Conservation (phyloP, 78 protist species). For the Bodo saltans region DNA sequence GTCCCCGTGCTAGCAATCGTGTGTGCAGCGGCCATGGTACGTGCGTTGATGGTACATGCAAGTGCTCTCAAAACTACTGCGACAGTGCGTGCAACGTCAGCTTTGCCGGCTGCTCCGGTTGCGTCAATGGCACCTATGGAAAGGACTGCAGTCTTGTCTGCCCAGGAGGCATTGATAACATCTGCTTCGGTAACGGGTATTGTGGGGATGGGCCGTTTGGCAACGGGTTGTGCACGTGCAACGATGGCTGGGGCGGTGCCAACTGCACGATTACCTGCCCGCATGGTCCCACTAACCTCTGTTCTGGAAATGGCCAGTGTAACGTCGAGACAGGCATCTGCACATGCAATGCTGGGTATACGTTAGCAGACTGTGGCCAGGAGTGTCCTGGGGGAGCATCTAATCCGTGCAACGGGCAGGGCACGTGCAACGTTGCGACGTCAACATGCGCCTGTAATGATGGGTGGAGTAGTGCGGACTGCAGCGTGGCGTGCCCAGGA, state of each 20-base stretch:
- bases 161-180: neutral
- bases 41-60: conserved; percentile 18
- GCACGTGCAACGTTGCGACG: neutral
- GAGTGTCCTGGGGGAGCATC: conserved; percentile 1
- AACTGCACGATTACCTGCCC: conserved; percentile 7
- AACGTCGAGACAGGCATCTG: conserved; percentile 27
- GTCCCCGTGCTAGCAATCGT: neutral
- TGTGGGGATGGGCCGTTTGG: conserved; percentile 2
- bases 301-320: conserved; percentile 27
- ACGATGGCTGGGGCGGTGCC: conserved; percentile 11
- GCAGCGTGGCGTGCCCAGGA: conserved; percentile 22
- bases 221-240: conserved; percentile 14
- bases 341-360: conserved; percentile 7
- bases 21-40: conserved; percentile 5
- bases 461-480: neutral
- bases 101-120: neutral
- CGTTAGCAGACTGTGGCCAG: neutral
- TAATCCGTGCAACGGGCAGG: neutral
- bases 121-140: conserved; percentile 1
- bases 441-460: neutral
- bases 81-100: neutral
- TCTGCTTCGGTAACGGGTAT: conserved; percentile 22
- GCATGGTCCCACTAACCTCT: conserved; percentile 26
- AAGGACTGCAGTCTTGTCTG: neutral
- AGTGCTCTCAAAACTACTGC: neutral